These are phyloP conservation scores for Ophiostoma quercus DNA, from an alignment of 2,329 filamentous ascomycete genomes.

Conservation along the genomic window DNA sequence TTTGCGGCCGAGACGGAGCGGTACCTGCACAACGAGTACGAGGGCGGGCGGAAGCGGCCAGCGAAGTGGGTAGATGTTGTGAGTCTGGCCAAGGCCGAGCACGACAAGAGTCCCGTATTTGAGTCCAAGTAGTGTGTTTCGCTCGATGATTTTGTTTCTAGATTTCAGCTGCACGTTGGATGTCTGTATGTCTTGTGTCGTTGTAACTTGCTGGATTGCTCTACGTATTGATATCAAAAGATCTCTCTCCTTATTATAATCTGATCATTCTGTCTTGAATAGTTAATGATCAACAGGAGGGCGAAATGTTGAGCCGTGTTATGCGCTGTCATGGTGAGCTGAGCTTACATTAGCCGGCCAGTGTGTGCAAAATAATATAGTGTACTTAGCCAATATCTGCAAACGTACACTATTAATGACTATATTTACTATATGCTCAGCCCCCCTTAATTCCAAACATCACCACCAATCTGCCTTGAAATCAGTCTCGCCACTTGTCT, in stretches of 20 bases:
- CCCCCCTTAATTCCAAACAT: neutral
- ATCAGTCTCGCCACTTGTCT: neutral
- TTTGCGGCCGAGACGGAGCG: slow-evolving; percentile 55
- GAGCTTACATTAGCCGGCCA: neutral
- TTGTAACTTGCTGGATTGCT: neutral
- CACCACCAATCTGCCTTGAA: neutral
- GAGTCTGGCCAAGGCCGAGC: slow-evolving; percentile 36
- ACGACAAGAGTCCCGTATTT: neutral
- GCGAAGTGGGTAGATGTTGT: slow-evolving; percentile 56
- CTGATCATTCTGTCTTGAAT: neutral
- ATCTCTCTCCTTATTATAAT: neutral
- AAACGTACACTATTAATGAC: no score
- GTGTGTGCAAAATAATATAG: neutral
- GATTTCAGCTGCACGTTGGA: neutral
- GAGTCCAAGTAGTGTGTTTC: neutral
- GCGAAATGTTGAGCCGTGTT: neutral
- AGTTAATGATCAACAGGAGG: neutral
- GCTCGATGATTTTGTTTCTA: neutral
- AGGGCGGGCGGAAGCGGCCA: slow-evolving; percentile 48
- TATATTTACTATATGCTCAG: neutral
- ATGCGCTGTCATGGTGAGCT: neutral
- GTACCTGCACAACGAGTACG: slow-evolving; percentile 45
- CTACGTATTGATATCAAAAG: neutral
- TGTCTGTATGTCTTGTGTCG: neutral
- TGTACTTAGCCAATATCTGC: neutral